phyloP scores from a whole-genome alignment of 306 rosid genomes.

The Vachellia collinsii region DNA sequence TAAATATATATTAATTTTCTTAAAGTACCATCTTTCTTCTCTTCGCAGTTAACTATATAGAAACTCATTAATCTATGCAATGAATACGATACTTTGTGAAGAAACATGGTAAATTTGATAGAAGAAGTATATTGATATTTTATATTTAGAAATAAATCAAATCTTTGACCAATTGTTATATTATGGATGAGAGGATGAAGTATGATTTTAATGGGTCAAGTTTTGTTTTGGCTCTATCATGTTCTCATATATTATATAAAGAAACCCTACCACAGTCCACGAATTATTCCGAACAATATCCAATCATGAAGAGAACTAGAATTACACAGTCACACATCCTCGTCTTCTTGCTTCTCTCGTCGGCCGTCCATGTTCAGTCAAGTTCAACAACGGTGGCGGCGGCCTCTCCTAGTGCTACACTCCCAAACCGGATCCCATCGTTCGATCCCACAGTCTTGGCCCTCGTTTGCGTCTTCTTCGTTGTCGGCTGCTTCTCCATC shows the following conservation, averaged over 20 bases:
- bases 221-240: not conserved
- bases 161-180: too few species aligned
- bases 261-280: not conserved
- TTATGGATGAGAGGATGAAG: too few species aligned
- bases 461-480: not conserved
- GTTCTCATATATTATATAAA: not conserved
- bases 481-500: slow-evolving; percentile 31
- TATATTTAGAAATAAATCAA: too few species aligned
- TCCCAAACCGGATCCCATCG: slow-evolving; percentile 15
- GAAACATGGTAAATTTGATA: too few species aligned
- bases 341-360: slow-evolving; percentile 3
- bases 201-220: not conserved
- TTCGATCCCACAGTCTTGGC: not conserved
- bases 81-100: too few species aligned
- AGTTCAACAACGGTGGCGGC: not conserved
- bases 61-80: too few species aligned
- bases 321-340: not conserved
- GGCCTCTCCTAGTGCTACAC: not conserved
- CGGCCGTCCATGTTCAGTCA: slow-evolving; percentile 30
- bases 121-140: too few species aligned
- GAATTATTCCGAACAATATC: not conserved
- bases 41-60: too few species aligned
- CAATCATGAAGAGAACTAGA: not conserved
- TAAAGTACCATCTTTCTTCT: too few species aligned
- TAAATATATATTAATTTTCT: too few species aligned